Conservation (phyloP, 1,139 yeast species). For the Blastobotrys malaysiensis region DNA sequence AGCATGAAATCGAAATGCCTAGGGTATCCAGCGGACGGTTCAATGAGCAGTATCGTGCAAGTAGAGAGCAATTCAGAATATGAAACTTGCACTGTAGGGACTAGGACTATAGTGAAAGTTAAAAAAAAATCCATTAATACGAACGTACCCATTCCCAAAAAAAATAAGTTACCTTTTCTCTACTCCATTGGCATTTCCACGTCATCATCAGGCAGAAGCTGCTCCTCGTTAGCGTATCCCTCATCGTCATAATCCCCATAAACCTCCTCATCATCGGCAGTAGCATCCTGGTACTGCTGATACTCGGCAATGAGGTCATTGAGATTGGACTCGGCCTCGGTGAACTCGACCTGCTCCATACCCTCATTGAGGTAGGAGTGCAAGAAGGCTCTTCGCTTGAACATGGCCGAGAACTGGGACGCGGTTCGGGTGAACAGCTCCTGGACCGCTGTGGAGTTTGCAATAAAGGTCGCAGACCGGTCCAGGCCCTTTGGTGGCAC, state of each 20-base stretch:
- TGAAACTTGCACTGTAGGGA: too few relatives aligned
- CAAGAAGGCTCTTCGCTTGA: slow-evolving; percentile 41
- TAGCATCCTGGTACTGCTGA: slow-evolving; percentile 42
- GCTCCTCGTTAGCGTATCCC: background rate
- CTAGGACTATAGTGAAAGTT: too few relatives aligned
- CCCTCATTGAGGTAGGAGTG: slow-evolving; percentile 46
- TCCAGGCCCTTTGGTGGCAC: slow-evolving; percentile 39
- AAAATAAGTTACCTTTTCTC: too few relatives aligned
- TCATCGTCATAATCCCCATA: slow-evolving; percentile 13
- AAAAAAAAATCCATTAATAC: too few relatives aligned
- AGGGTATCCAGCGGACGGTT: too few relatives aligned
- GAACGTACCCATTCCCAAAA: too few relatives aligned
- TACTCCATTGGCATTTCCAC: background rate
- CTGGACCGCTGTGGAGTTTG: slow-evolving; percentile 42
- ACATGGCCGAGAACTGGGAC: slow-evolving; percentile 41
- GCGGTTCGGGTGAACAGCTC: slow-evolving; percentile 40
- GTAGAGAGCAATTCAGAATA: too few relatives aligned
- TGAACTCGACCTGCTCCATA: slow-evolving; percentile 43
- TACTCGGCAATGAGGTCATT: slow-evolving; percentile 40
- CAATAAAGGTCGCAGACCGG: slow-evolving; percentile 42
- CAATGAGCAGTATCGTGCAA: too few relatives aligned
- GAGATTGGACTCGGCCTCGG: slow-evolving; percentile 42
- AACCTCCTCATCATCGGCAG: slow-evolving; percentile 35
- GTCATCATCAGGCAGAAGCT: background rate
- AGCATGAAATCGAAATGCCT: too few relatives aligned